A percentile compares a stretch with the other conserved stretches of the same genome.
These are phyloP conservation scores for Clonostachys byssicola DNA, from an alignment of 2,329 filamentous ascomycete species.

Conservation along the genomic window DNA sequence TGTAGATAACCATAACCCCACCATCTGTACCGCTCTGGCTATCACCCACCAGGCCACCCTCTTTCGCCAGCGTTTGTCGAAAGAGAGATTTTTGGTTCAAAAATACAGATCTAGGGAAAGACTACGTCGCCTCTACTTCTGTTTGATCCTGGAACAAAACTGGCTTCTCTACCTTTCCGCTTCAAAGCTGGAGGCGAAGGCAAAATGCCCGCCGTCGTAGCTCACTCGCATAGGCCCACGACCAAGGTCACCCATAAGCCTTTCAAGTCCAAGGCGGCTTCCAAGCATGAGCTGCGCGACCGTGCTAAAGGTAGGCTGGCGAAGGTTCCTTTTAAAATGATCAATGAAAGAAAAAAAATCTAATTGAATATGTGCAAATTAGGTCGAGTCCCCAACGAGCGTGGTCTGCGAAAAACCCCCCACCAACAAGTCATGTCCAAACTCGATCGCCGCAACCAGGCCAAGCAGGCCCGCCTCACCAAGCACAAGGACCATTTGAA, in stretches of 20 bases:
- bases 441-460: constrained; percentile 90
- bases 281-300: constrained; percentile 83
- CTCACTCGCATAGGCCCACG: constrained; percentile 87
- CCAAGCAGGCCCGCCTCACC: constrained; percentile 79
- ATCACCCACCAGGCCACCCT: too few relatives aligned
- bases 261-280: constrained; percentile 89
- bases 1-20: constrained; percentile 31
- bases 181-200: constrained; percentile 77
- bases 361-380: neutral
- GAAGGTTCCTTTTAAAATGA: constrained; percentile 1
- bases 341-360: neutral
- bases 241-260: constrained; percentile 85
- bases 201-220: constrained; percentile 69
- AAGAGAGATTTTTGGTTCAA: too few relatives aligned
- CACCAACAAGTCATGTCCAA: constrained; percentile 98
- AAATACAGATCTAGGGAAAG: too few relatives aligned
- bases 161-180: constrained; percentile 75
- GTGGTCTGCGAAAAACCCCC: constrained; percentile 75
- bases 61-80: too few relatives aligned
- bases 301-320: constrained; percentile 66
- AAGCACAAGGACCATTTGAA: constrained; percentile 83
- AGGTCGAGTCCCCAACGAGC: constrained; percentile 78
- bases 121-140: too few relatives aligned
- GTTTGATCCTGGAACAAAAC: constrained; percentile 20
- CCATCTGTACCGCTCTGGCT: constrained; percentile 14